Conservation (phyloP, 192 early-diverging fungal species). For the Obelidium mucronatum region DNA sequence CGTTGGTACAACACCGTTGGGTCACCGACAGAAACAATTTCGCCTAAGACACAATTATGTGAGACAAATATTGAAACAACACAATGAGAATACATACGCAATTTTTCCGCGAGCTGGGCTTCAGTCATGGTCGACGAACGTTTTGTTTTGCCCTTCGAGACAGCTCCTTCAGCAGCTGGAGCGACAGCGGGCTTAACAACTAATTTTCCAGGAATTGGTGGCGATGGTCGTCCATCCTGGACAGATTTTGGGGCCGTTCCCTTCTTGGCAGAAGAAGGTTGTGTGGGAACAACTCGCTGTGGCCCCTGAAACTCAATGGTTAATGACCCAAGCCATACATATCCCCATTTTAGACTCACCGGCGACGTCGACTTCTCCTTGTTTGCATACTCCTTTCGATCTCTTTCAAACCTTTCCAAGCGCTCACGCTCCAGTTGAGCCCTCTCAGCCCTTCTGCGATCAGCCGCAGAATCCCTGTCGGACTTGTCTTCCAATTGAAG, state of each 20-base stretch:
- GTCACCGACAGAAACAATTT: slow-evolving; percentile 91
- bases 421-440: slow-evolving; percentile 14
- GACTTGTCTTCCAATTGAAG: not conserved
- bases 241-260: slow-evolving; percentile 27
- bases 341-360: not conserved
- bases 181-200: slow-evolving; percentile 29
- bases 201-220: slow-evolving; percentile 21
- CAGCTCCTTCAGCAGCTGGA: slow-evolving; percentile 45
- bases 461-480: slow-evolving; percentile 20
- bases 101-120: slow-evolving; percentile 90
- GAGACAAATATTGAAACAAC: not conserved
- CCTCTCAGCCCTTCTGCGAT: slow-evolving; percentile 65
- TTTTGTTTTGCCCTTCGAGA: slow-evolving; percentile 51
- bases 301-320: not conserved
- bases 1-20: slow-evolving; percentile 91
- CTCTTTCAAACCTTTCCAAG: slow-evolving; percentile 28
- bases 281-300: slow-evolving; percentile 12
- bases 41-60: slow-evolving; percentile 30
- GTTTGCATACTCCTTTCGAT: slow-evolving; percentile 18
- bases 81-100: slow-evolving; percentile 58
- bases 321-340: not conserved
- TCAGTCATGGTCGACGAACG: slow-evolving; percentile 90
- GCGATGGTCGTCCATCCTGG: slow-evolving; percentile 29
- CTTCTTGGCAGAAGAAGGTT: slow-evolving; percentile 1
- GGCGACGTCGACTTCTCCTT: not conserved